phyloP scores from a whole-genome alignment of 106 monocot species.

The Dendrobium huoshanense region DNA sequence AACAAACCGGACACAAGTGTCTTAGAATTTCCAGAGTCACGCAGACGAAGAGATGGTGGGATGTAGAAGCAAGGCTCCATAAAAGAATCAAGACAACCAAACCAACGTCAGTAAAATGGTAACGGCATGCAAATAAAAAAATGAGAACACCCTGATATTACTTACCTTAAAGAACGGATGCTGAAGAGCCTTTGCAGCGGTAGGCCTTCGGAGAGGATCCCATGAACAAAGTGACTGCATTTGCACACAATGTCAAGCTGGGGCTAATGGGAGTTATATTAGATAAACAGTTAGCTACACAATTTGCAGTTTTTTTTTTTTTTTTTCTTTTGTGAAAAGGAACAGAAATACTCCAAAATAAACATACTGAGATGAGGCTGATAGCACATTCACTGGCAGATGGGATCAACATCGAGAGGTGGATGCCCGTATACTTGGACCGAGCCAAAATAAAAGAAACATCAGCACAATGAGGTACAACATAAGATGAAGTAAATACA shows the following conservation, averaged over 20 bases:
- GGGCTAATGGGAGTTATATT: neutral
- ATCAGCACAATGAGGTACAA: neutral
- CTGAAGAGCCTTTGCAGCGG: constrained; percentile 36
- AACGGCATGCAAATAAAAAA: neutral
- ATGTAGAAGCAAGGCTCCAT: constrained; percentile 44
- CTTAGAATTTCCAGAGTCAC: constrained; percentile 12
- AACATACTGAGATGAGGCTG: constrained; percentile 38
- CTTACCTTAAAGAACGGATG: constrained; percentile 43
- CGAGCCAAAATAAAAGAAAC: neutral
- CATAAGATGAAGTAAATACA: neutral
- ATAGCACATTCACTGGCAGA: constrained; percentile 45
- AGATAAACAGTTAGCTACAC: neutral
- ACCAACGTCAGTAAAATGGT: neutral
- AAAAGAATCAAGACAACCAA: neutral
- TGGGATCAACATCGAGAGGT: constrained; percentile 28
- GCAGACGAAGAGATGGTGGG: constrained; percentile 45
- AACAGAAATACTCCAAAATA: neutral
- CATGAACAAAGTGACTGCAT: constrained; percentile 45
- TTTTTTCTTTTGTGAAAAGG: too few species aligned
- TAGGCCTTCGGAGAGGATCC: constrained; percentile 42
- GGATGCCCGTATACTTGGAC: constrained; percentile 21
- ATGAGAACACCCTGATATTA: neutral
- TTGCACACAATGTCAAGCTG: neutral
- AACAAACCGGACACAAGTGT: constrained; percentile 45
- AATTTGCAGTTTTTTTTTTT: too few species aligned